A percentile compares a stretch with the other conserved stretches of the same genome.
Conservation (phyloP, 305 asterid genomes). For the Withania somnifera region DNA sequence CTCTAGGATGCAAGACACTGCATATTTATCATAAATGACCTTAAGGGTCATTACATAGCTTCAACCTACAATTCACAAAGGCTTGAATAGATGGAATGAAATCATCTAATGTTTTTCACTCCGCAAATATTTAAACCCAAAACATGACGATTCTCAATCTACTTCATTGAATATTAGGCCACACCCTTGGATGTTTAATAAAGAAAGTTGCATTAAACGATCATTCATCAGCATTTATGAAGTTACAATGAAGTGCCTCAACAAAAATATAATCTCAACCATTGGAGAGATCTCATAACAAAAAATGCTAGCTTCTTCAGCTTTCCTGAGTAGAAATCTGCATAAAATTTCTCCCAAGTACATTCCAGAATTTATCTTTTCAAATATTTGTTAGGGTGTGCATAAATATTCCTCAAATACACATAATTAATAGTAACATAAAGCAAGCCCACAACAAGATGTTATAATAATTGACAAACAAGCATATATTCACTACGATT, state of each 20-base stretch:
- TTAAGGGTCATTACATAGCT: too few relatives aligned
- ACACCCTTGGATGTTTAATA: not conserved
- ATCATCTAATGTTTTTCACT: not conserved
- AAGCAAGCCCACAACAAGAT: not conserved
- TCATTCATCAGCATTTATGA: not conserved
- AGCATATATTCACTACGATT: constrained; percentile 80
- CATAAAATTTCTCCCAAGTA: constrained; percentile 80
- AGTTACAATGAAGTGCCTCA: constrained; percentile 32
- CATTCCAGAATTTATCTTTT: constrained; percentile 83
- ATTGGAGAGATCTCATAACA: constrained; percentile 73
- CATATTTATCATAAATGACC: too few relatives aligned
- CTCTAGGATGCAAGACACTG: too few relatives aligned
- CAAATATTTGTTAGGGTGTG: constrained; percentile 43
- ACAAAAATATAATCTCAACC: constrained; percentile 39
- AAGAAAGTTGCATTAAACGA: not conserved
- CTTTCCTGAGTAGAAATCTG: constrained; percentile 53
- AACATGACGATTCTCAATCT: not conserved
- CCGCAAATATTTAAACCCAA: not conserved
- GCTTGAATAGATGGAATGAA: not conserved
- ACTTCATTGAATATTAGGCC: not conserved
- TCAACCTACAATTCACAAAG: not conserved
- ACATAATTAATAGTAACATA: not conserved
- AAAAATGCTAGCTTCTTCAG: constrained; percentile 68
- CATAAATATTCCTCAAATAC: not conserved
- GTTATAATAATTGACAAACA: not conserved